Conservation (phyloP, 768 basidiomycete genomes). For the Amanita molliuscula region DNA sequence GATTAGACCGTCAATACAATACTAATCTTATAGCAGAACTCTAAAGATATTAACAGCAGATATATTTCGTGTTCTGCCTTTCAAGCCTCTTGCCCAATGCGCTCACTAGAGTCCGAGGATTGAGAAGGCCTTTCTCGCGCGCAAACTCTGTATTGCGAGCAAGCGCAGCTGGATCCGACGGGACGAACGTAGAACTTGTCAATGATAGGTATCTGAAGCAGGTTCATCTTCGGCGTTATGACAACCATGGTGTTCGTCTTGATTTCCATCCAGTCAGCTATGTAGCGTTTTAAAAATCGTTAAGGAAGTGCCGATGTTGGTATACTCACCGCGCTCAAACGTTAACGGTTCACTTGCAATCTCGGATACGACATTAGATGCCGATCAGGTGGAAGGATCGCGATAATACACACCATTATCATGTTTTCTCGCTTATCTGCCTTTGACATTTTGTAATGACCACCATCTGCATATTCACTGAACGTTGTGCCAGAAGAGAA, state of each 20-base stretch:
- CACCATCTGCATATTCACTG: constrained; percentile 79
- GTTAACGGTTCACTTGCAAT: constrained; percentile 92
- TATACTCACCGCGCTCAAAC: constrained; percentile 73
- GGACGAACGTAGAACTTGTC: constrained; percentile 91
- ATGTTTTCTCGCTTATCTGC: constrained; percentile 94
- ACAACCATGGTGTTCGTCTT: constrained; percentile 93
- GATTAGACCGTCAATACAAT: background rate
- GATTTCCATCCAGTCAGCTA: constrained; percentile 99
- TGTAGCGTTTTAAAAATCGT: constrained; percentile 3
- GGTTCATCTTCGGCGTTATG: constrained; percentile 92
- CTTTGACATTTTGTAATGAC: constrained; percentile 93
- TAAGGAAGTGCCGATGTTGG: background rate
- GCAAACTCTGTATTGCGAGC: constrained; percentile 76
- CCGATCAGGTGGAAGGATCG: constrained; percentile 1
- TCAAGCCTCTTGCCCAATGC: background rate
- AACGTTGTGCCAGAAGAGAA: constrained; percentile 94
- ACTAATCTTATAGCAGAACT: background rate
- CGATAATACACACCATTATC: constrained; percentile 54
- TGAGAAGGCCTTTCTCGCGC: constrained; percentile 76
- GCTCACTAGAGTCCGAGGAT: constrained; percentile 32
- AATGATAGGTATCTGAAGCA: constrained; percentile 88
- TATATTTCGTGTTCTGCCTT: background rate
- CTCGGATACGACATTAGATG: constrained; percentile 21
- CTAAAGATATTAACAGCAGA: background rate
- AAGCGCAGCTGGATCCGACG: constrained; percentile 65